Base-by-base conservation (phyloP, 345 rosid species). In the Ailanthus altissimus region DNA sequence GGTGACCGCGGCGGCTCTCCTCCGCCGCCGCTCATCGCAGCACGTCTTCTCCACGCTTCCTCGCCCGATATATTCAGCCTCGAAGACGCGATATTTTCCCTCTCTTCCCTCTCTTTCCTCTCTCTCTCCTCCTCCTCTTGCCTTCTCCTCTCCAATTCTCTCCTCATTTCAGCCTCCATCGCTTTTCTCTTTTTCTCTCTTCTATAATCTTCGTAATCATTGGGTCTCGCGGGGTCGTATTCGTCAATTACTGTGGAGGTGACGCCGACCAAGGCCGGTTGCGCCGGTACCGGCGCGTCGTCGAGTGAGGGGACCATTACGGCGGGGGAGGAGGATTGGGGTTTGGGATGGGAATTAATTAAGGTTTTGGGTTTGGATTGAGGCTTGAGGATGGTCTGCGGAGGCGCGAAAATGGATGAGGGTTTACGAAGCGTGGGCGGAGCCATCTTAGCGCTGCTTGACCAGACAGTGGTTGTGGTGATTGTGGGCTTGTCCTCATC, bases 31-130 rank as follows among this genome's bases (percentile, higher is more conserved):
- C 98, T 89, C 99, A 94, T 92, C 0, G 97, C 97, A 0, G 99
- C 98, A 0, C 99, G 90, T 74, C 98, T 86, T 81, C 84, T 89
- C 98, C 98, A 97, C 0, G 99, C 99, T 77, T 97, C 99, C 81
- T 97, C 99, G 0, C 99, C 99, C 0, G 97, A 91, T 62, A 94
- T 91, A 81, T 87, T 92, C 42, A 89, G 57, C 49, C 86, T 77
- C 14, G 84, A 70, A 70, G 83, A 81, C 0, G 50, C 75, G 46
- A 61, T 67, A 38, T 80, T 23, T 82, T 66, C 86, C 83, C 90
- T 72, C 83, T 87, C 47, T 6, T 62, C 78, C 88, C 94, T 46
- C 86, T 89, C 78, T 91, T 94, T 79, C 32, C 47, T 74, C 79
- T 93, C 97, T 51, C 88, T 88, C 77, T 91, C 97, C 75, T 92